These are phyloP conservation scores for Cruciata laevipes DNA, from an alignment of 257 asterid species.

Conservation along the genomic window DNA sequence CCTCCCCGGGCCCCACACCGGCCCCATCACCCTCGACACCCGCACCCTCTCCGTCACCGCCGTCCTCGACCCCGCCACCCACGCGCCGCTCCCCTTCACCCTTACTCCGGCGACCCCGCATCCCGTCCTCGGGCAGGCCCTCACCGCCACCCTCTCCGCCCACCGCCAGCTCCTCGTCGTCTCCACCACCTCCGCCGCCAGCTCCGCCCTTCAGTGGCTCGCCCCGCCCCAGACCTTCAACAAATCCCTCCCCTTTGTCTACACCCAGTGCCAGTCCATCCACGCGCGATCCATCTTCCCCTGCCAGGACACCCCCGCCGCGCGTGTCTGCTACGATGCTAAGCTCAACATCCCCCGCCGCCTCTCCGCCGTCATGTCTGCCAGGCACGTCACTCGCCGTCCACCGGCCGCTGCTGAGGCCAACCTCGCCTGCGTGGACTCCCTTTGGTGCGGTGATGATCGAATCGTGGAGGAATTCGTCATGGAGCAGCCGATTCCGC, in stretches of 20 bases:
- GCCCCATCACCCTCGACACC: slow-evolving; percentile 64
- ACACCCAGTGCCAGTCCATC: slow-evolving; percentile 89
- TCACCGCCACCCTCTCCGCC: slow-evolving; percentile 42
- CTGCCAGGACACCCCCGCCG: slow-evolving; percentile 95
- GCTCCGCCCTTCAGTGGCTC: slow-evolving; percentile 94
- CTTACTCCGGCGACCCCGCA: slow-evolving; percentile 32
- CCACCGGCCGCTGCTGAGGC: slow-evolving; percentile 45
- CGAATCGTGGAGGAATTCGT: slow-evolving; percentile 81
- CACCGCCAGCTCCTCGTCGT: slow-evolving; percentile 47
- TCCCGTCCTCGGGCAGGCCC: slow-evolving; percentile 54
- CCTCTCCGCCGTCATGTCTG: slow-evolving; percentile 81
- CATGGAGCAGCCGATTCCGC: slow-evolving; percentile 92
- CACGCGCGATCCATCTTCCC: slow-evolving; percentile 96
- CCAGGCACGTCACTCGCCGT: slow-evolving; percentile 50
- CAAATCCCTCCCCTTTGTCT: slow-evolving; percentile 67
- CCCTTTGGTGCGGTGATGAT: slow-evolving; percentile 69
- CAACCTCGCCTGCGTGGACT: slow-evolving; percentile 56
- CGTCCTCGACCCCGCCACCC: slow-evolving; percentile 47
- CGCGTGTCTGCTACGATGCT: slow-evolving; percentile 59
- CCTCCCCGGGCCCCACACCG: slow-evolving; percentile 58
- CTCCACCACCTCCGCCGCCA: slow-evolving; percentile 44
- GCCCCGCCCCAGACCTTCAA: slow-evolving; percentile 80
- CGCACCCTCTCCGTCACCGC: slow-evolving; percentile 65
- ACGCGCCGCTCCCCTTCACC: slow-evolving; percentile 47
- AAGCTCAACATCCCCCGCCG: slow-evolving; percentile 58